Evolutionary conservation across 2,329 filamentous ascomycete species (phyloP).

Genomic region (Aciculosporium take): DNA sequence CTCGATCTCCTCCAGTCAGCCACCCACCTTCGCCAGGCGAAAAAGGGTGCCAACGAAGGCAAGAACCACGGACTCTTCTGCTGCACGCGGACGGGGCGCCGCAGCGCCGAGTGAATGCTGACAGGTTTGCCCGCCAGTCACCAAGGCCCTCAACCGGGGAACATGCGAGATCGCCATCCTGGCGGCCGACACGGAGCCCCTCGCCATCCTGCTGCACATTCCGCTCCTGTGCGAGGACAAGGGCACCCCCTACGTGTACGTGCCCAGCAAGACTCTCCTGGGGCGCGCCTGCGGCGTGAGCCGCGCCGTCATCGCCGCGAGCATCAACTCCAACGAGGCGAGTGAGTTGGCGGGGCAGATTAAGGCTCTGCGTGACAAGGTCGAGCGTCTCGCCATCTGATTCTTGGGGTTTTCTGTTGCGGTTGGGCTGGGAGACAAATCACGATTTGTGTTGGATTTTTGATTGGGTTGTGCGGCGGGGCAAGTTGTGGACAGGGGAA

Average conservation of each 20-base stretch:
- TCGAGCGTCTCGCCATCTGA: conserved; percentile 89
- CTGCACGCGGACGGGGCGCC: no score
- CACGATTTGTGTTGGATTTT: background rate
- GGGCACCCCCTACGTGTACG: conserved; percentile 51
- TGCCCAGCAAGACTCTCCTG: conserved; percentile 68
- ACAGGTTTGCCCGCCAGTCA: conserved; percentile 23
- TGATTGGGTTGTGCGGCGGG: no score
- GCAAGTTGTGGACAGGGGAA: no score
- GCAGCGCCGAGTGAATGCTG: no score
- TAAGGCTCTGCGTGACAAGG: conserved; percentile 79
- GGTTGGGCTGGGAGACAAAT: background rate
- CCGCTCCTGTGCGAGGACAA: conserved; percentile 80
- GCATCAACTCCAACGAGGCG: conserved; percentile 85
- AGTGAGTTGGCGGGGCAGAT: conserved; percentile 82
- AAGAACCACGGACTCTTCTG: no score
- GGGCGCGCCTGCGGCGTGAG: conserved; percentile 83
- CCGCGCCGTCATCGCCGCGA: conserved; percentile 72
- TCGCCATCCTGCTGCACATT: conserved; percentile 79
- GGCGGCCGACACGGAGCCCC: conserved; percentile 73
- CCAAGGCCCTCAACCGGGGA: conserved; percentile 83
- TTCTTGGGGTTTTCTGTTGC: background rate
- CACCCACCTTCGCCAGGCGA: conserved; percentile 55
- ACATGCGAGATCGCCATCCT: conserved; percentile 81
- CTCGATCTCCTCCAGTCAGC: conserved; percentile 68
- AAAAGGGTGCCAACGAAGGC: conserved; percentile 77